Base-by-base conservation (phyloP, 768 basidiomycete genomes). In the Chalciporus chontae region DNA sequence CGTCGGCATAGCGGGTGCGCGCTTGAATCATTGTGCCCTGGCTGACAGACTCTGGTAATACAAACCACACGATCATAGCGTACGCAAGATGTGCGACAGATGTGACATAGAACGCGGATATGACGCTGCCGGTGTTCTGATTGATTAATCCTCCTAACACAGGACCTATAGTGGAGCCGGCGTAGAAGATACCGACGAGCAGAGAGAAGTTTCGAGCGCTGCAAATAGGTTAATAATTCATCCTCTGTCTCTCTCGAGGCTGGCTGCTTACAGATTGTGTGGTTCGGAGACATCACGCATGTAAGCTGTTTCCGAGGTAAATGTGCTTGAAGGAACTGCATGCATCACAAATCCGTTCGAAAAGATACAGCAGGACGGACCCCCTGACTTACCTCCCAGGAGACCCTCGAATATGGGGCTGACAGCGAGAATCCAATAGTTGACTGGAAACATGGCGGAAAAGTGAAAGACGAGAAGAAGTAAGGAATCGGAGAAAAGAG, bases 151-250 rank as follows among this genome's bases (percentile, higher is more conserved):
- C 45, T 26, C 45, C 45, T 5, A 47, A 2, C 37, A 39, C 37
- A 21, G 45, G 45, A 17, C 45, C 45, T 2, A 47, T 40, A 9
- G 45, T 21, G 3, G 37, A 37, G 6, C 45, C 45, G 14, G 18
- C 38, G 11, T 47, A 47, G 37, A 39, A 47, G n/a, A 47, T 29
- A 2, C 45, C 45, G 26, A 47, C 39, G 15, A 47, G 31, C 14
- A 47, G 15, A 18, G 45, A 47, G 9, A 47, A 47, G 13, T 47
- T 47, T 40, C 38, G 36, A 29, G 45, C 45, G 19, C 45, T 46
- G 17, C n/a, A 26, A 8, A 13, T 13, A 27, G 7, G 17, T 17
- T 11, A 38, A 17, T 11, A 11, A 9, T 31, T 31, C 4, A 31
- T 31, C 29, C 29, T 10, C 10, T 0, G 10, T 13, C 10, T 11